Base-by-base conservation (phyloP, 2,329 filamentous ascomycete species). In the Fusarium haematococcum region DNA sequence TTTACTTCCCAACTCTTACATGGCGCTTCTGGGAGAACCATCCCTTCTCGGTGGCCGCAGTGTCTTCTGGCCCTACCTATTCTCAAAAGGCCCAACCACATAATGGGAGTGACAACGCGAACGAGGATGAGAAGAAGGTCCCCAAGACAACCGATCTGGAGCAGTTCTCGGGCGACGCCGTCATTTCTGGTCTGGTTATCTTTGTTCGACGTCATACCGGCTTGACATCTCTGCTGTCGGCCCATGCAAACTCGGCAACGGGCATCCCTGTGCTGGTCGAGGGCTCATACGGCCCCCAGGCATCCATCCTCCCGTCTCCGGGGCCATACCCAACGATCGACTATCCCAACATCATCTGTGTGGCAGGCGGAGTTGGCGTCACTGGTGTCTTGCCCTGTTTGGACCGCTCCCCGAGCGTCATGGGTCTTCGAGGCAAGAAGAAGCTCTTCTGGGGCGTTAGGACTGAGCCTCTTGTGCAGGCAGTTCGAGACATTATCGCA, bases 1-100 rank as follows among this genome's bases (percentile, higher is more conserved):
- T 75, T n/a, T 77, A 78, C 61, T 81, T 79, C 65, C 79, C 78
- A 7, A 77, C 71, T 4, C 32, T 80, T 3, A 67, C 66, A 33
- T 80, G 77, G 77, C 69, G 77, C 0, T 13, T 78, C 11, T 81
- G 79, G 80, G 80, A 81, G 66, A 81, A 74, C 33, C 80, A 82
- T 14, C 80, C 80, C 0, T 82, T 82, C 56, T 81, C 80, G 11
- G 66, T 77, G 1, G 71, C 58, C 4, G n/a, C 20, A 18, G 9
- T 57, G 8, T 35, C 52, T 18, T 35, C 14, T n/a, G 32, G 20
- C 2, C 14, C 52, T 37, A 37, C n/a, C 2, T 13, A 23, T 25
- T 25, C 52, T 25, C 32, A 1, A 10, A 57, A 57, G 52, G 18
- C 20, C 5, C 52, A 57, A 8, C 25, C 52, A 4, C 32, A 57